phyloP scores from a whole-genome alignment of 257 asterid species.

The Lycium ferocissimum region DNA sequence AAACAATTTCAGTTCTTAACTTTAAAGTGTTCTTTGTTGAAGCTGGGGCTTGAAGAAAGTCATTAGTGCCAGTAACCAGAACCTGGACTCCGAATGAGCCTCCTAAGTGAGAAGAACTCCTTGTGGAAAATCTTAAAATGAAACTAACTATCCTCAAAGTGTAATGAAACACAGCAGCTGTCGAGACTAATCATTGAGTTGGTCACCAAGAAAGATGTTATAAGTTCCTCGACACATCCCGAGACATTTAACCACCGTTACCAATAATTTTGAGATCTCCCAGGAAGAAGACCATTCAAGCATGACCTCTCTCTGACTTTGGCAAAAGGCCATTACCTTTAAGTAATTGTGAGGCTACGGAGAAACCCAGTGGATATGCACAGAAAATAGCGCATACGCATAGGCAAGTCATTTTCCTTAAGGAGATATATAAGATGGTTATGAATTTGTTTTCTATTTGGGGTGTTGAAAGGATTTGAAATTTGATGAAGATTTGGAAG shows the following conservation, averaged over 20 bases:
- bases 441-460: no score
- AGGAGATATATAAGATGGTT: not conserved
- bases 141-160: constrained; percentile 41
- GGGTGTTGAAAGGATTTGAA: not conserved
- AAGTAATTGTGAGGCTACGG: not conserved
- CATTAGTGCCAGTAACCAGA: no score
- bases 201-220: constrained; percentile 30
- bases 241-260: constrained; percentile 30
- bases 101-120: no score
- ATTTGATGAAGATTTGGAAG: not conserved
- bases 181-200: no score
- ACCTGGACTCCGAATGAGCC: no score
- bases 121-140: constrained; percentile 36
- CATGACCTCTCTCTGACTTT: not conserved
- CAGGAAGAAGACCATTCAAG: not conserved
- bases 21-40: not conserved
- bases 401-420: not conserved
- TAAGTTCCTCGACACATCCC: constrained; percentile 37
- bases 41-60: not conserved
- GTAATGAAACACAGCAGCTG: constrained; percentile 32
- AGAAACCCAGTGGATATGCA: not conserved
- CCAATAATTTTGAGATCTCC: constrained; percentile 27
- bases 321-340: not conserved
- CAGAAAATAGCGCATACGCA: not conserved
- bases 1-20: not conserved